These are phyloP conservation scores for Kwoniella heveanensis DNA, from an alignment of 768 basidiomycete genomes.

Conservation along the genomic window DNA sequence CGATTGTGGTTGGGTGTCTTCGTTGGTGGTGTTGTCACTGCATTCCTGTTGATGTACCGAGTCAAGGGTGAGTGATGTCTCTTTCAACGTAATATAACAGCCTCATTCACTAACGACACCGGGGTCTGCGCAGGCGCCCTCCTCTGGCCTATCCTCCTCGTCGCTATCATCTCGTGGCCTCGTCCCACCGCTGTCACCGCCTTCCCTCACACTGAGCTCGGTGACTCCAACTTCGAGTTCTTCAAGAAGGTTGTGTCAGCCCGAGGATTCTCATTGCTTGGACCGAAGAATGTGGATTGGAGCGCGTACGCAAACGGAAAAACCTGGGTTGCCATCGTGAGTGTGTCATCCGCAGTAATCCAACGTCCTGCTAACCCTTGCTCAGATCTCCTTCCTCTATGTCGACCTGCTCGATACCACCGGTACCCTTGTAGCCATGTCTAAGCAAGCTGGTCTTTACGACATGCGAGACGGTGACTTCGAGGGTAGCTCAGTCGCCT, in stretches of 20 bases:
- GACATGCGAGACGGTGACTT: conserved; percentile 83
- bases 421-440: conserved; percentile 86
- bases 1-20: conserved; percentile 89
- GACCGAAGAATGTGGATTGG: conserved; percentile 47
- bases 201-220: conserved; percentile 72
- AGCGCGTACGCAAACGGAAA: conserved; percentile 63
- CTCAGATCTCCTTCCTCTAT: conserved; percentile 75
- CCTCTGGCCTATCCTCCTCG: conserved; percentile 72
- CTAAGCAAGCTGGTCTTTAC: conserved; percentile 83
- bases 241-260: conserved; percentile 78
- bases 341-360: conserved; percentile 1
- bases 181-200: conserved; percentile 76
- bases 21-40: conserved; percentile 75
- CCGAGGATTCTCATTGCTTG: conserved; percentile 42
- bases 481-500: conserved; percentile 64
- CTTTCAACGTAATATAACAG: not conserved
- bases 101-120: not conserved
- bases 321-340: conserved; percentile 77
- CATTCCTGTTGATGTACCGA: conserved; percentile 79
- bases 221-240: conserved; percentile 74
- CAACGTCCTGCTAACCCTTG: not conserved
- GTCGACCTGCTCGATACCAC: conserved; percentile 70
- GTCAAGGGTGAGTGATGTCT: conserved; percentile 66
- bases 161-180: conserved; percentile 85
- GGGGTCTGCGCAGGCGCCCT: conserved; percentile 67